These are phyloP conservation scores for Cucumis hystrix DNA, from an alignment of 306 rosid genomes.

Conservation along the genomic window DNA sequence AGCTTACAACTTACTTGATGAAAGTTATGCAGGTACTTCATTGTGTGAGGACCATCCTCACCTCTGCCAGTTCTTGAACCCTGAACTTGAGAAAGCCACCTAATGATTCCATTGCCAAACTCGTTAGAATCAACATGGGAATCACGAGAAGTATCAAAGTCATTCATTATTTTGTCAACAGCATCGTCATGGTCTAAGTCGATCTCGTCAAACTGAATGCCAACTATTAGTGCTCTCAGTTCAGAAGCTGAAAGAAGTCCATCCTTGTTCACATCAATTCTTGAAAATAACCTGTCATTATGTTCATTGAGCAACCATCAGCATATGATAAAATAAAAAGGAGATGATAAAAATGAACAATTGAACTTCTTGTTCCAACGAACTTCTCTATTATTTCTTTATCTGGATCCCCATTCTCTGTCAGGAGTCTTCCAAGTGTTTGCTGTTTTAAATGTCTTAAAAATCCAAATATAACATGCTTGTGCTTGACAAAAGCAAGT, in stretches of 20 bases:
- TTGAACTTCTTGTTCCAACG: slow-evolving; percentile 1
- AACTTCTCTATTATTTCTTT: slow-evolving; percentile 41
- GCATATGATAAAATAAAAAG: background rate
- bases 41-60: slow-evolving; percentile 39
- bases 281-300: slow-evolving; percentile 40
- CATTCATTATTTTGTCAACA: slow-evolving; percentile 33
- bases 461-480: slow-evolving; percentile 63
- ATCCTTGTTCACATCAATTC: slow-evolving; percentile 40
- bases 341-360: background rate
- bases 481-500: slow-evolving; percentile 50
- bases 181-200: slow-evolving; percentile 58
- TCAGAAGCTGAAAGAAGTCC: slow-evolving; percentile 37
- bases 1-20: slow-evolving; percentile 31
- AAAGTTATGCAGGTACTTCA: slow-evolving; percentile 30
- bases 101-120: slow-evolving; percentile 41
- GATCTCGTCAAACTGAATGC: slow-evolving; percentile 52
- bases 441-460: slow-evolving; percentile 41
- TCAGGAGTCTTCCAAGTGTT: slow-evolving; percentile 52
- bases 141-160: slow-evolving; percentile 53
- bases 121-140: slow-evolving; percentile 21
- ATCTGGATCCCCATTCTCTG: slow-evolving; percentile 50
- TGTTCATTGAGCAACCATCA: slow-evolving; percentile 10
- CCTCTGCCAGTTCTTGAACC: slow-evolving; percentile 16
- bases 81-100: slow-evolving; percentile 44
- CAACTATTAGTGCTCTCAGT: slow-evolving; percentile 60